These are phyloP conservation scores for Candida anglica DNA, from an alignment of 805 yeast genomes.

Conservation along the genomic window DNA sequence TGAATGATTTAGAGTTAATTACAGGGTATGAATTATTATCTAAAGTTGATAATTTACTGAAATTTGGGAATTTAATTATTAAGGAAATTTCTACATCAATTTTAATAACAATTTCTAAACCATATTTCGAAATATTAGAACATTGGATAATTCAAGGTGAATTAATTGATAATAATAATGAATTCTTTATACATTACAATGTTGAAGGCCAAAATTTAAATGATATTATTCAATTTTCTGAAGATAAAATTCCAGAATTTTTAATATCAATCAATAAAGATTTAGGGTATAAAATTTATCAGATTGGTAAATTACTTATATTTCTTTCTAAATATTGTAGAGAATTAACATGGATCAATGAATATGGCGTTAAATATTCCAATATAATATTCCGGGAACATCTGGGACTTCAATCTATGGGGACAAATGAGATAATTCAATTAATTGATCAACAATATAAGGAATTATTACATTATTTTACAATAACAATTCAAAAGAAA, in stretches of 20 bases:
- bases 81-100: conserved; percentile 38
- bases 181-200: conserved; percentile 53
- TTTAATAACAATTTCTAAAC: conserved; percentile 44
- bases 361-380: conserved; percentile 33
- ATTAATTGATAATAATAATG: conserved; percentile 41
- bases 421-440: conserved; percentile 30
- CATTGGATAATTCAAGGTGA: conserved; percentile 73
- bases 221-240: conserved; percentile 27
- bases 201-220: conserved; percentile 23
- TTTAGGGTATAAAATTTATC: conserved; percentile 45
- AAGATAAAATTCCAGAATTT: conserved; percentile 43
- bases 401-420: conserved; percentile 30
- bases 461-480: conserved; percentile 52
- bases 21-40: conserved; percentile 54
- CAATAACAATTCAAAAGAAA: conserved; percentile 45
- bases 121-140: conserved; percentile 57
- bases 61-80: conserved; percentile 63
- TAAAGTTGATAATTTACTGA: conserved; percentile 43
- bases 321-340: conserved; percentile 64
- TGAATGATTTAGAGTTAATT: conserved; percentile 22
- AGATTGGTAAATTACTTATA: conserved; percentile 68
- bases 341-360: conserved; percentile 62
- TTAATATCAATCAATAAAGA: conserved; percentile 24
- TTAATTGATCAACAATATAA: conserved; percentile 40
- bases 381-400: conserved; percentile 24